Conservation (phyloP, 108 stramenopile genomes). For the Nitzschia palea region DNA sequence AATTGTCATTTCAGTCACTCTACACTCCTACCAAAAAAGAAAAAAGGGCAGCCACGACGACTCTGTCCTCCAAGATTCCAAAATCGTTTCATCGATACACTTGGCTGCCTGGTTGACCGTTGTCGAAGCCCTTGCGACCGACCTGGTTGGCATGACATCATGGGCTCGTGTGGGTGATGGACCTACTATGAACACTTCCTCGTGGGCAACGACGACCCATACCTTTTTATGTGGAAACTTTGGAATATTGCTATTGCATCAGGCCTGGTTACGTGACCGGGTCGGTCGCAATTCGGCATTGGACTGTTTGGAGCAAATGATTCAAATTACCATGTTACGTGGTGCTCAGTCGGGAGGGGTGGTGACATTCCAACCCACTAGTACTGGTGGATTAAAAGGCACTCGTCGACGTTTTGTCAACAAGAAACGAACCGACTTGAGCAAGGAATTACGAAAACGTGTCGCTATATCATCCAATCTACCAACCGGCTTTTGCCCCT, state of each 20-base stretch:
- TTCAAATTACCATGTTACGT: slow-evolving; percentile 86
- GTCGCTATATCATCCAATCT: slow-evolving; percentile 26
- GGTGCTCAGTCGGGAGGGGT: slow-evolving; percentile 86
- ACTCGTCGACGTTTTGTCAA: slow-evolving; percentile 79
- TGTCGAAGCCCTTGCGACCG: slow-evolving; percentile 62
- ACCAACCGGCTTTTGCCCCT: slow-evolving; percentile 25
- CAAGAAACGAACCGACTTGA: slow-evolving; percentile 73
- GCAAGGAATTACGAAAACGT: slow-evolving; percentile 44
- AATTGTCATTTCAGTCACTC: slow-evolving; percentile 9
- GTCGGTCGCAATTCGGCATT: slow-evolving; percentile 58
- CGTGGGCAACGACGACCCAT: neutral
- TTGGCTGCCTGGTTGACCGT: slow-evolving; percentile 58
- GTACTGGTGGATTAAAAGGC: slow-evolving; percentile 22
- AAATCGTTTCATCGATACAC: slow-evolving; percentile 12
- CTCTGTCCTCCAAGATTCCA: neutral
- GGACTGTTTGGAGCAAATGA: slow-evolving; percentile 73
- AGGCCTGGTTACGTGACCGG: slow-evolving; percentile 55
- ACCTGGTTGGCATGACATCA: slow-evolving; percentile 46
- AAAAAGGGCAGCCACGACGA: neutral
- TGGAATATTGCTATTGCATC: slow-evolving; percentile 70
- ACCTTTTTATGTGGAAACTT: slow-evolving; percentile 78
- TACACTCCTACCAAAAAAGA: slow-evolving; percentile 5
- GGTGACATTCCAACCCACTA: slow-evolving; percentile 38
- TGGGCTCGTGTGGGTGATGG: neutral
- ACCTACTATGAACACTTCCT: neutral